Evolutionary conservation across 2,329 filamentous ascomycete species (phyloP), one percentile per base, ranked within the genome.

Genomic region (Fusarium ambrosium): DNA sequence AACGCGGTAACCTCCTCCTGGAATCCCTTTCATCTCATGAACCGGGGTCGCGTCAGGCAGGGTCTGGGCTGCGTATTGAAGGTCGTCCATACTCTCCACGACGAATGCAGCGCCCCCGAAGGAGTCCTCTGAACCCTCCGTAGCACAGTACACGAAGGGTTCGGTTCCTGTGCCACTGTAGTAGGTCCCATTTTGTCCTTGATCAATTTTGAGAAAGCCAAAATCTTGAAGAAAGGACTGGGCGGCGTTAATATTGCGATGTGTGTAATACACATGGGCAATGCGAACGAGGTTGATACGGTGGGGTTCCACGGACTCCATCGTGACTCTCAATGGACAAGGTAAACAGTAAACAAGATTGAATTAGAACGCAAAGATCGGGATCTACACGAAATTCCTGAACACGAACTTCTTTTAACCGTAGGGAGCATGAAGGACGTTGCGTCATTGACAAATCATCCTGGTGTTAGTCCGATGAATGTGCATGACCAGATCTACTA

Each of bases 131-230:
- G 81, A 77, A 2, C 87, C 85, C 60, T 84, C 82, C 68, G 85
- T 84, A 58, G 89, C 86, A 72, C 89, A 90, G 53, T 92, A 85
- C 3, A 91, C 83, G 78, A 90, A 92, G 14, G 89, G 89, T 74
- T 92, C 90, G 8, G 81, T 82, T 16, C 91, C 90, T 77, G 91
- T 92, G 20, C 91, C 91, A 45, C 89, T 87, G 80, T 87, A 91
- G n/a, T 43, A 43, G 4, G 39, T 43, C 39, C 16, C 39, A 43
- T 16, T 43, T 14, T 43, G 3, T 10, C 82, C 84, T 3, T 79
- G 74, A 62, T 82, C 82, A 11, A 79, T 78, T 73, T 85, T 82
- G 43, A 77, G 79, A 78, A 88, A 86, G 69, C 87, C 87, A 72
- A 89, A 89, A 79, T 88, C 86, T 5, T 81, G 71, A n/a, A 86